These are phyloP conservation scores for Apostasia ramifera DNA, from an alignment of 106 monocot genomes.

Conservation along the genomic window DNA sequence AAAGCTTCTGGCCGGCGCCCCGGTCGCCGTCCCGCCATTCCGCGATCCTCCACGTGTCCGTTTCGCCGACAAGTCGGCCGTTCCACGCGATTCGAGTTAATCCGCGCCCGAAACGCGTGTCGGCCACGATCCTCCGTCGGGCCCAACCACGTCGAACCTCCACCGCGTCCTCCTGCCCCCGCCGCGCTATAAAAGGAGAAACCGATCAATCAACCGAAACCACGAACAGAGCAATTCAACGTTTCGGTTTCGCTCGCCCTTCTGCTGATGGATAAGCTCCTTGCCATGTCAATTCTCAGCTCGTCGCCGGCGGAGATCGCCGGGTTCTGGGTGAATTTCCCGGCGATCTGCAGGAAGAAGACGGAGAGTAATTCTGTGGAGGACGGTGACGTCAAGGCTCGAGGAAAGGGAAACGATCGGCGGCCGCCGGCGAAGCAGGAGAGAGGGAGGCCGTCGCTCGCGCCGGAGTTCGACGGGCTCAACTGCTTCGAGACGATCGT, in stretches of 20 bases:
- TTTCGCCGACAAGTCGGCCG: too few relatives aligned
- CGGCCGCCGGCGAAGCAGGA: background rate
- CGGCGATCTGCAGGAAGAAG: background rate
- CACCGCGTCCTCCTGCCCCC: background rate
- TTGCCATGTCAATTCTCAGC: constrained; percentile 11
- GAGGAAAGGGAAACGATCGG: background rate
- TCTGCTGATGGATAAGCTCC: background rate
- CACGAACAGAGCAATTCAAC: background rate
- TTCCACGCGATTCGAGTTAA: too few relatives aligned
- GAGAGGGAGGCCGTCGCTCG: constrained; percentile 13
- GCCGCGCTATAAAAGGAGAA: background rate
- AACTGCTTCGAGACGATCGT: constrained; percentile 52
- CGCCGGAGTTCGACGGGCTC: constrained; percentile 50
- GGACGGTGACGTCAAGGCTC: background rate
- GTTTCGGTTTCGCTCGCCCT: too few relatives aligned
- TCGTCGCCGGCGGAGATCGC: constrained; percentile 8
- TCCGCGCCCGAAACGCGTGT: too few relatives aligned
- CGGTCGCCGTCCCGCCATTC: too few relatives aligned
- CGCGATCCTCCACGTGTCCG: too few relatives aligned
- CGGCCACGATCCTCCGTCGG: background rate
- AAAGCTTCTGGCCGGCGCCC: too few relatives aligned
- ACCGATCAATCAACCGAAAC: background rate
- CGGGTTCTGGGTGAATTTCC: background rate
- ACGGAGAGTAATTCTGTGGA: background rate
- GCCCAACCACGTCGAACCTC: background rate